Base-by-base conservation (phyloP, 2,329 filamentous ascomycete species). In the Penicillium sumatraense region DNA sequence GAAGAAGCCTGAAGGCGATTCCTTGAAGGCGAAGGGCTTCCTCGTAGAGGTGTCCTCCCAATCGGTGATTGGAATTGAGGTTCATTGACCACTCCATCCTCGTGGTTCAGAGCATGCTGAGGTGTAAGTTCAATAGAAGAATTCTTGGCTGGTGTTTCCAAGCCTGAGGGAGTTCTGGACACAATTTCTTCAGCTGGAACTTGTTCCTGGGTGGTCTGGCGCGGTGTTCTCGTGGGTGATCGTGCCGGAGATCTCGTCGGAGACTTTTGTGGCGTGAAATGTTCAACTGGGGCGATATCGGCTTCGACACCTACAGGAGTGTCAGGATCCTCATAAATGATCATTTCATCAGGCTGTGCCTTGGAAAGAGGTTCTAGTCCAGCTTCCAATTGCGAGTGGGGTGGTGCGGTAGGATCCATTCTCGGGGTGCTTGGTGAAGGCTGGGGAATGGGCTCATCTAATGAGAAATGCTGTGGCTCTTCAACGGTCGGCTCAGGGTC, bases 311-410 rank as follows among this genome's bases (percentile, higher is more conserved):
- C 53, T 31, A 60, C 58, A 18, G 64, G 62, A 3, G 59, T 64
- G 23, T 56, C 56, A 24, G 62, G 63, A 35, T 68, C 66, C 46
- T 68, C 66, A 41, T 67, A 68, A 27, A 68, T 68, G 13, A 64
- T 48, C 55, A 68, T 60, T 27, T 64, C 42, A 7, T 64, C 61
- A 1, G 57, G 50, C 21, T 66, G 60, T 7, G 38, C 3, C 38
- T 61, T 64, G 18, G 50, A 5, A 18, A 36, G 35, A 21, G 45
- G 40, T 35, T 61, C 56, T 14, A 63, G 36, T 2, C 49, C 54
- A 18, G 46, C 38, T 13, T 47, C 36, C 35, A 47, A n/a, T 23
- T 47, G 27, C 9, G 53, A 21, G 45, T 56, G 51, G 23, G 35
- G 23, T 36, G 59, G 53, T 16, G 53, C 53, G 8, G 44, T 27